These are phyloP conservation scores for Striga asiatica DNA, from an alignment of 257 asterid species.

Conservation along the genomic window DNA sequence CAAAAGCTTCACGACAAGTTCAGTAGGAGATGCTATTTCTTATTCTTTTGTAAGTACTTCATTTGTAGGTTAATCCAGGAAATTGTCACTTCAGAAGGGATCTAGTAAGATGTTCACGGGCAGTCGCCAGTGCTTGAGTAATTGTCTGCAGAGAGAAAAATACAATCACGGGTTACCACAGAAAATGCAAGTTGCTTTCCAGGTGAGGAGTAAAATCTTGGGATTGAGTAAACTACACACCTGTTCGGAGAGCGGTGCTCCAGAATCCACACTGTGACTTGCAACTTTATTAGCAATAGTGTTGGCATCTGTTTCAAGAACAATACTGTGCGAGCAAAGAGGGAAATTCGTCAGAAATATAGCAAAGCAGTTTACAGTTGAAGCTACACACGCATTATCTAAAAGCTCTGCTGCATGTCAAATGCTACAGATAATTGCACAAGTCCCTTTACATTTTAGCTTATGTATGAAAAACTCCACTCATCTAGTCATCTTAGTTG, in stretches of 20 bases:
- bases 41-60: background rate
- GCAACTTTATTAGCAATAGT: background rate
- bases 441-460: too few species aligned
- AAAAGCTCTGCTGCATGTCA: too few species aligned
- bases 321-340: background rate
- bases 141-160: conserved; percentile 38
- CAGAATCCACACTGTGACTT: background rate
- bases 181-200: background rate
- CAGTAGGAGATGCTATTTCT: too few species aligned
- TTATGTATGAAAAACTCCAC: too few species aligned
- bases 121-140: conserved; percentile 69
- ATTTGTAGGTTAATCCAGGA: background rate
- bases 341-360: background rate
- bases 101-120: conserved; percentile 67
- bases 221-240: background rate
- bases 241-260: background rate
- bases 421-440: too few species aligned
- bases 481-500: too few species aligned
- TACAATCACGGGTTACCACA: background rate
- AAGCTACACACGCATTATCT: background rate
- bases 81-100: conserved; percentile 55
- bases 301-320: background rate
- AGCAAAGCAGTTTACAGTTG: background rate
- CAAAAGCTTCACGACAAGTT: too few species aligned
- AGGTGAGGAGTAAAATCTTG: background rate